Base-by-base conservation (phyloP, 768 basidiomycete genomes). In the Dentipellis sp. region DNA sequence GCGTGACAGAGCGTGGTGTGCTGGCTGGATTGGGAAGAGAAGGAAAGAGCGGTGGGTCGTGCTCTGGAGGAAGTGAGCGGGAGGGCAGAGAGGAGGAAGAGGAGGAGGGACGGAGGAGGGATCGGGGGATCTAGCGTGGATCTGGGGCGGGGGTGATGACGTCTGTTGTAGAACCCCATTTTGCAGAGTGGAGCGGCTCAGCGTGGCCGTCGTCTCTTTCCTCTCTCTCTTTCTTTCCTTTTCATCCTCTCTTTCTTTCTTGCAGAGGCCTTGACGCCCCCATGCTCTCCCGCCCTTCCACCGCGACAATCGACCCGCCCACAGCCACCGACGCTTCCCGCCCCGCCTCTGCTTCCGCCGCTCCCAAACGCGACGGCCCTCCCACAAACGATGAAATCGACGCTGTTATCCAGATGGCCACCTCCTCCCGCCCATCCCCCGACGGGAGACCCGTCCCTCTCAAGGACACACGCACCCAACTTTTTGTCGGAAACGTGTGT, bases 401-500 rank as follows among this genome's bases (percentile, higher is more conserved):
- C 67, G 90, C 91, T 3, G 79, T 93, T 64, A 97, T 97, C 59
- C 88, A 90, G 66, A 80, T 86, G 70, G 93, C 93, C n/a, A 94
- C 90, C 58, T 82, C 89, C 7, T 74, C 82, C 6, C 74, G 79
- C n/a, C 68, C 78, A 3, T 68, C 80, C 1, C 64, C 73, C 19
- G 81, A 83, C 62, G 72, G 75, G 49, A 71, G 79, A 54, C 47
- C 68, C 1, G 64, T 62, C 49, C 82, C 81, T 0, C 72, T 79
- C 39, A 80, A 82, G 54, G 95, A 99, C 69, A 95, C 93, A 4
- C 79, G 95, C 53, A 94, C 94, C 0, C 94, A 97, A 72, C 78
- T 99, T 7, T 98, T 95, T 65, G 90, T 98, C 22, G 94, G 93
- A 59, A 99, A 99, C 70, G 93, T 94, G 70, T 59, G 87, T 75